A percentile compares a stretch with the other conserved stretches of the same genome.
Evolutionary conservation across 2,329 filamentous ascomycete genomes (phyloP).

Genomic region (Apiospora hydei): DNA sequence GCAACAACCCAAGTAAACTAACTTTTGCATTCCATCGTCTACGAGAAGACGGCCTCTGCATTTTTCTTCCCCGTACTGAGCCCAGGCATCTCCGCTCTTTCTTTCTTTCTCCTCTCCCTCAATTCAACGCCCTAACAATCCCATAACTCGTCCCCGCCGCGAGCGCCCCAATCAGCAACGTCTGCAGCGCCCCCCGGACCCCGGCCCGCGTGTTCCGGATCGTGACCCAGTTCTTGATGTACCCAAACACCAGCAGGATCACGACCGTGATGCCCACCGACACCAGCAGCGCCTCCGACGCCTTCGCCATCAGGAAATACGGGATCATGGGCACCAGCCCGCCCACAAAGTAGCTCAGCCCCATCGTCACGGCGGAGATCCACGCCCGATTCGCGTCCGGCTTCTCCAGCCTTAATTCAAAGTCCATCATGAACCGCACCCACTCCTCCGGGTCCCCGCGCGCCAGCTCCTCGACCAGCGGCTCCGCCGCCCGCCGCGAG

Average conservation of each 20-base stretch:
- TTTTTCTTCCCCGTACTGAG: background rate
- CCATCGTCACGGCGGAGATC: constrained; percentile 61
- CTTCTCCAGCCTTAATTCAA: constrained; percentile 41
- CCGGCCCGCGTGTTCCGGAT: constrained; percentile 59
- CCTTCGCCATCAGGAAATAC: constrained; percentile 55
- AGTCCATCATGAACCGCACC: constrained; percentile 48
- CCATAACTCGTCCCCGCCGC: constrained; percentile 72
- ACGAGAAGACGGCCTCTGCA: background rate
- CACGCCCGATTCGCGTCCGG: constrained; percentile 41
- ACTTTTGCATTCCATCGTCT: background rate
- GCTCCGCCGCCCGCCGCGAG: constrained; percentile 37
- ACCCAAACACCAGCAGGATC: constrained; percentile 54
- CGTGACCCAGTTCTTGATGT: constrained; percentile 54
- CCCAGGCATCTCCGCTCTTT: background rate
- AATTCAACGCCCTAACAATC: constrained; percentile 65
- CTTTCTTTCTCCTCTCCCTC: constrained; percentile 5
- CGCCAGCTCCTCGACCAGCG: constrained; percentile 44
- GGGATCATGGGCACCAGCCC: constrained; percentile 63
- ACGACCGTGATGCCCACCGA: constrained; percentile 53
- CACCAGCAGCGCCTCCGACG: constrained; percentile 49
- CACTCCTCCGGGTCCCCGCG: constrained; percentile 38
- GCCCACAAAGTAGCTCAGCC: constrained; percentile 62
- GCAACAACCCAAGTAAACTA: background rate
- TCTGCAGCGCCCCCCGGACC: constrained; percentile 67
- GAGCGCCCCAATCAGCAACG: constrained; percentile 68